phyloP scores from a whole-genome alignment of 768 basidiomycete genomes.

The Lanmaoa pseudosensibilis region DNA sequence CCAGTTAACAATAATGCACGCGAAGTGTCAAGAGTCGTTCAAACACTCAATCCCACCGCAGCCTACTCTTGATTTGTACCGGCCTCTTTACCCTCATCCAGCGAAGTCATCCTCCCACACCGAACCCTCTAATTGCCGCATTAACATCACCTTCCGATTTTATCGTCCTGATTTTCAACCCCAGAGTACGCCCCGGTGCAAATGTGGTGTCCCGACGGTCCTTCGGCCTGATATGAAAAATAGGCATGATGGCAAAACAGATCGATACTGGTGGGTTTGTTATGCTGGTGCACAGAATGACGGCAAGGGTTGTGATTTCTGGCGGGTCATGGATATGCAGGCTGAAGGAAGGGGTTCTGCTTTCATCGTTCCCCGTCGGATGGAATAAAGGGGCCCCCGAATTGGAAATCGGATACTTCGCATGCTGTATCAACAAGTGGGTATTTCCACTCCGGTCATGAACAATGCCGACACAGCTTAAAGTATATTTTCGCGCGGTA shows the following conservation, averaged over 20 bases:
- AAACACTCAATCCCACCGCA: constrained; percentile 81
- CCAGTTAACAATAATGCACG: constrained; percentile 86
- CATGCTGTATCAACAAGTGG: not conserved
- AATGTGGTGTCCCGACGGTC: constrained; percentile 69
- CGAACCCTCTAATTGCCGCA: constrained; percentile 64
- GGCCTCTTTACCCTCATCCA: constrained; percentile 50
- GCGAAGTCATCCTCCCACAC: constrained; percentile 17
- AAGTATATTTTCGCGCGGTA: not conserved
- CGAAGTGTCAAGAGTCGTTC: constrained; percentile 77
- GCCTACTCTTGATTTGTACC: constrained; percentile 66
- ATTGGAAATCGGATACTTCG: not conserved
- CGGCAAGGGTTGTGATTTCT: constrained; percentile 76
- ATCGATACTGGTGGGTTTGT: constrained; percentile 75
- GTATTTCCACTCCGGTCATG: not conserved
- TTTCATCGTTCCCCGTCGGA: constrained; percentile 24
- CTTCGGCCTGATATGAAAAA: constrained; percentile 81
- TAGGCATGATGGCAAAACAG: constrained; percentile 49
- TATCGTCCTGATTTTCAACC: constrained; percentile 81
- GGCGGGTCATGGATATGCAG: constrained; percentile 70
- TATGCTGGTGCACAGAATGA: constrained; percentile 81
- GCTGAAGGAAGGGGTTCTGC: constrained; percentile 63
- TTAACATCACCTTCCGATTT: constrained; percentile 87
- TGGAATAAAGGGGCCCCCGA: not conserved
- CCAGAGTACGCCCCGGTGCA: constrained; percentile 63
- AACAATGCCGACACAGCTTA: constrained; percentile 1